Percentiles rank a stretch among this genome's conserved stretches.
phyloP scores from a whole-genome alignment of 2,329 filamentous ascomycete species.

The Westerdykella sp. region DNA sequence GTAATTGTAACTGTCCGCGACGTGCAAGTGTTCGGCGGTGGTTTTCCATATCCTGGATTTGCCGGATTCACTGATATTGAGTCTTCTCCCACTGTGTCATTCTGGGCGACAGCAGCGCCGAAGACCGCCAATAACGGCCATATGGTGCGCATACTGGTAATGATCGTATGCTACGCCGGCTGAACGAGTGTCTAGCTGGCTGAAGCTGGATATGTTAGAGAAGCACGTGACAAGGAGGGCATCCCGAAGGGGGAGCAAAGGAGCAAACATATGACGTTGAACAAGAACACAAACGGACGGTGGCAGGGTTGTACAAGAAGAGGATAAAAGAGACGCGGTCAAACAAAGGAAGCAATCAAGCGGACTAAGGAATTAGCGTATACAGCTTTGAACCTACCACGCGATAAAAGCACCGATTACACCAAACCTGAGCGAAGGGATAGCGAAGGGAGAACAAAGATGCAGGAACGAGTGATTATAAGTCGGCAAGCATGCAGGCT shows the following conservation, averaged over 20 bases:
- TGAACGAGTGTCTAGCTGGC: slow-evolving; percentile 22
- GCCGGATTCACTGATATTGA: neutral
- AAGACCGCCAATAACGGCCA: slow-evolving; percentile 21
- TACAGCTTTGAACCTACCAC: slow-evolving; percentile 19
- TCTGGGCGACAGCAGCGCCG: slow-evolving; percentile 15
- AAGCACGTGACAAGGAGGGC: slow-evolving; percentile 15
- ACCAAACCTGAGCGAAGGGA: slow-evolving; percentile 14
- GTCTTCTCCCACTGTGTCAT: slow-evolving; percentile 3
- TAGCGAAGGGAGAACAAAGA: slow-evolving; percentile 8
- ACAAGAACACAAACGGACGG: neutral
- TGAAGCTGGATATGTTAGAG: slow-evolving; percentile 15
- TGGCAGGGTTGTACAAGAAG: neutral
- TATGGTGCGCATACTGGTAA: slow-evolving; percentile 26
- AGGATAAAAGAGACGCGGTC: neutral
- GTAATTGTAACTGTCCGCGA: too few relatives aligned
- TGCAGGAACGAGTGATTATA: slow-evolving; percentile 23
- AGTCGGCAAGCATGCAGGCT: slow-evolving; percentile 10
- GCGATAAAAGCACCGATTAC: slow-evolving; percentile 19
- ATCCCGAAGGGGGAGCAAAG: slow-evolving; percentile 3
- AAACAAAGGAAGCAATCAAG: neutral
- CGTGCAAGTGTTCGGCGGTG: neutral
- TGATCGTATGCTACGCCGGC: slow-evolving; percentile 22
- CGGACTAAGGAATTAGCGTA: too few relatives aligned
- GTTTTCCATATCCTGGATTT: neutral
- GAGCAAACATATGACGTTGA: slow-evolving; percentile 5